Evolutionary conservation across 2,329 filamentous ascomycete genomes (phyloP).

Genomic region (Pochonia chlamydosporia): DNA sequence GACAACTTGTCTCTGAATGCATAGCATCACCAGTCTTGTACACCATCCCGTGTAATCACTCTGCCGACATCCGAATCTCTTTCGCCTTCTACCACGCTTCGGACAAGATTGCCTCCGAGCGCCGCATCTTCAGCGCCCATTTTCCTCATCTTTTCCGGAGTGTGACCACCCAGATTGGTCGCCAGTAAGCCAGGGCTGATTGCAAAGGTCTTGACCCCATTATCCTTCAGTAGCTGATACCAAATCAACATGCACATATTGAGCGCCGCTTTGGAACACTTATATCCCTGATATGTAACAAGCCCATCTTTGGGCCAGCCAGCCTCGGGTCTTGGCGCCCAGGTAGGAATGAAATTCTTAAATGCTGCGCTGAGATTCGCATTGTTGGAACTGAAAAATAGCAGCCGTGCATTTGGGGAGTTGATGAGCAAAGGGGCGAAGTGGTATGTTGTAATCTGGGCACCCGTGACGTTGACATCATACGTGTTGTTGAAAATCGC

Average conservation of each 20-base stretch:
- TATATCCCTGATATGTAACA: constrained; percentile 22
- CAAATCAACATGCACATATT: constrained; percentile 35
- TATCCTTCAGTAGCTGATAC: constrained; percentile 34
- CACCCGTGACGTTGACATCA: constrained; percentile 44
- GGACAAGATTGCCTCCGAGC: constrained; percentile 31
- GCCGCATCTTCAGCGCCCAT: constrained; percentile 28
- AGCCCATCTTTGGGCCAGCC: constrained; percentile 49
- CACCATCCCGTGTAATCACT: constrained; percentile 22
- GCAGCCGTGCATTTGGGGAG: constrained; percentile 34
- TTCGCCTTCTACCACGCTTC: constrained; percentile 34
- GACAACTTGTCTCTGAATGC: no score
- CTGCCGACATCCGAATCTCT: constrained; percentile 35
- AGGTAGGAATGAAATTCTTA: constrained; percentile 17
- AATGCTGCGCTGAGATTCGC: constrained; percentile 29
- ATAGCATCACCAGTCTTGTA: constrained; percentile 29
- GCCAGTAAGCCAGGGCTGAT: constrained; percentile 44
- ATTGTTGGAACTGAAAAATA: constrained; percentile 39
- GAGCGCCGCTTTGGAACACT: constrained; percentile 19
- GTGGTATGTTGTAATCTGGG: constrained; percentile 32
- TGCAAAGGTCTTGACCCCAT: constrained; percentile 44
- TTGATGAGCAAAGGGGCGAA: constrained; percentile 39
- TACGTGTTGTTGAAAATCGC: constrained; percentile 37
- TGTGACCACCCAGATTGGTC: constrained; percentile 34
- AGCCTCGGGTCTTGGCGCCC: constrained; percentile 18
- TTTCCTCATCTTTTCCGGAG: constrained; percentile 22